phyloP scores from a whole-genome alignment of 2,329 filamentous ascomycete species.

The Zymoseptoria ardabiliae region DNA sequence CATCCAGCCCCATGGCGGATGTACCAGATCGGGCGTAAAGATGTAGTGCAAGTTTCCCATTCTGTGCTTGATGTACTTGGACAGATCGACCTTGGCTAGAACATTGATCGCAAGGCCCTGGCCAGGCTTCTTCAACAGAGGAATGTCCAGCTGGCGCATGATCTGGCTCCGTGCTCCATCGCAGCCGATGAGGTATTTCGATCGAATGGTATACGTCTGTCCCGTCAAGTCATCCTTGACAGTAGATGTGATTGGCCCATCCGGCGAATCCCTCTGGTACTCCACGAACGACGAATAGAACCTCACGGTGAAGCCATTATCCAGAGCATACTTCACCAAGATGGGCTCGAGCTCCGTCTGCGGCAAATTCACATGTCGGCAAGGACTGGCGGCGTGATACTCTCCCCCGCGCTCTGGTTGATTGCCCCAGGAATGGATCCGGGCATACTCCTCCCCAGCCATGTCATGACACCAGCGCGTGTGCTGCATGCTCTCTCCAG shows the following conservation, averaged over 20 bases:
- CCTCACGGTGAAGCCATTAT: constrained; percentile 34
- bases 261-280: constrained; percentile 17
- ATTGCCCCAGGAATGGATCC: constrained; percentile 38
- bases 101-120: constrained; percentile 46
- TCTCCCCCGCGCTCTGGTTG: constrained; percentile 34
- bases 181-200: constrained; percentile 53
- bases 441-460: constrained; percentile 39
- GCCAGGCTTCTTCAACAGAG: constrained; percentile 36
- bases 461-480: constrained; percentile 40
- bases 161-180: constrained; percentile 47
- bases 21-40: constrained; percentile 44
- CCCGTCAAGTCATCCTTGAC: constrained; percentile 32
- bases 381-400: constrained; percentile 37
- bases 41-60: constrained; percentile 56
- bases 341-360: constrained; percentile 41
- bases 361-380: constrained; percentile 36
- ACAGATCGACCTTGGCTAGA: constrained; percentile 45
- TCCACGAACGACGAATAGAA: constrained; percentile 34
- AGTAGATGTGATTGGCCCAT: constrained; percentile 28
- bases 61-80: constrained; percentile 42
- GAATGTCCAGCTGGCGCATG: constrained; percentile 41
- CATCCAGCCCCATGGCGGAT: constrained; percentile 46
- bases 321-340: constrained; percentile 32
- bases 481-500: constrained; percentile 32
- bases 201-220: constrained; percentile 40